phyloP scores from a whole-genome alignment of 2,329 filamentous ascomycete species.

The Xylaria hypoxylon region DNA sequence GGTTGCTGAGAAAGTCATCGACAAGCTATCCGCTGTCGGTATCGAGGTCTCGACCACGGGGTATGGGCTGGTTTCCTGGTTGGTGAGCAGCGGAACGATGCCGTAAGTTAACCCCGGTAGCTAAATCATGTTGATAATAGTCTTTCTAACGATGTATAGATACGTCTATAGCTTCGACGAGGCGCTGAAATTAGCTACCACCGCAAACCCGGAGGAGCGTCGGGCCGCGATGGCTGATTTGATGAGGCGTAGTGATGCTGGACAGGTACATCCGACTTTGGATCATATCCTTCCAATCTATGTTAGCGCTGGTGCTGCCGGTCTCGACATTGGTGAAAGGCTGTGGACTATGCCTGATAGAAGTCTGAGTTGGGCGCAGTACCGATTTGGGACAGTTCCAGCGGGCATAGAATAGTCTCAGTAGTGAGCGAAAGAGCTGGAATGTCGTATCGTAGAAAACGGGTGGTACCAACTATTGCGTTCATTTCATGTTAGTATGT shows the following conservation, averaged over 20 bases:
- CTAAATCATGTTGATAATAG: neutral
- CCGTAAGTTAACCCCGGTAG: neutral
- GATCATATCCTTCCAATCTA: conserved; percentile 72
- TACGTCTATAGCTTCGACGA: conserved; percentile 45
- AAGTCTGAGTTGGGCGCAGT: conserved; percentile 36
- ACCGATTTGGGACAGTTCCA: conserved; percentile 23
- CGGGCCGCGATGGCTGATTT: conserved; percentile 59
- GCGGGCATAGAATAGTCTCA: neutral
- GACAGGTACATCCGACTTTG: conserved; percentile 71
- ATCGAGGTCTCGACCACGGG: too few relatives aligned
- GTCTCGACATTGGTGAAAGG: conserved; percentile 42
- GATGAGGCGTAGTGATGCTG: conserved; percentile 63
- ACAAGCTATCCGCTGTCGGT: too few relatives aligned
- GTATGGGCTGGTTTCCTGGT: too few relatives aligned
- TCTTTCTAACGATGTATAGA: neutral
- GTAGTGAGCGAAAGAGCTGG: too few relatives aligned
- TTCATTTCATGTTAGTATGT: too few relatives aligned
- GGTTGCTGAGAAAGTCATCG: too few relatives aligned
- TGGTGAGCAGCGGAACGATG: neutral
- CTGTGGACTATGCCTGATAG: conserved; percentile 42
- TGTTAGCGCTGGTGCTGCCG: conserved; percentile 67
- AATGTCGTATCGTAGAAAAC: too few relatives aligned
- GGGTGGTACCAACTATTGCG: too few relatives aligned
- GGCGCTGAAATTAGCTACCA: conserved; percentile 64
- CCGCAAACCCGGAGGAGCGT: conserved; percentile 56